Percentiles rank a stretch among this genome's conserved stretches.
These are phyloP conservation scores for Filobasidium floriforme DNA, from an alignment of 768 basidiomycete species.

Conservation along the genomic window DNA sequence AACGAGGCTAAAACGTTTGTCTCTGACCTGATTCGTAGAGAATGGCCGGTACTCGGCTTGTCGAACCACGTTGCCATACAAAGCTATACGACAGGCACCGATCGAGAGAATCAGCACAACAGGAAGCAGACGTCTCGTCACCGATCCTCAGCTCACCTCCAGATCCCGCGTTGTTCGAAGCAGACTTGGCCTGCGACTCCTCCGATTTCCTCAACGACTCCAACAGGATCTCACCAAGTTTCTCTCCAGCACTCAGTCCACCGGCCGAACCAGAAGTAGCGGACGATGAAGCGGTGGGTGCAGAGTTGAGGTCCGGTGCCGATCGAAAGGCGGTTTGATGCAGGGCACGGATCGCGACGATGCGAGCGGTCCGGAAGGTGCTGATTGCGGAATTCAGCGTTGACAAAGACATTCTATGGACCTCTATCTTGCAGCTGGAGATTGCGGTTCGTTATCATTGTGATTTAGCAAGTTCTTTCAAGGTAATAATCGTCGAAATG, in stretches of 20 bases:
- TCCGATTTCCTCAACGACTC: background rate
- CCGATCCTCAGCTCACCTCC: slow-evolving; percentile 1
- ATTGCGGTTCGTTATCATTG: background rate
- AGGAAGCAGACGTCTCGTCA: background rate
- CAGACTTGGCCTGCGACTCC: background rate
- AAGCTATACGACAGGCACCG: background rate
- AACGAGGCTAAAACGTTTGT: too few species aligned
- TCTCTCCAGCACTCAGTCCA: background rate
- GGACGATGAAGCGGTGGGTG: background rate
- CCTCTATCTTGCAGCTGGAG: background rate
- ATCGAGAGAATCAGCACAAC: background rate
- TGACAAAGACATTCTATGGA: background rate
- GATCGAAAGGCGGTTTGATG: background rate
- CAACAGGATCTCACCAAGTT: background rate
- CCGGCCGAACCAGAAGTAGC: background rate
- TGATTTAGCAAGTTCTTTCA: background rate
- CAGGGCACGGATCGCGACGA: background rate
- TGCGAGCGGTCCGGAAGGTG: background rate
- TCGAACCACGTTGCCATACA: slow-evolving; percentile 1
- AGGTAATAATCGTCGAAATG: too few species aligned
- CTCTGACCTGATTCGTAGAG: background rate
- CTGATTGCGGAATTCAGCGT: background rate
- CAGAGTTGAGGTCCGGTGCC: background rate
- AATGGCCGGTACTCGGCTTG: slow-evolving; percentile 8
- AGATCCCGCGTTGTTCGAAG: slow-evolving; percentile 5